Conservation (phyloP, 768 basidiomycete genomes). For the Lactifluus subvellereus region DNA sequence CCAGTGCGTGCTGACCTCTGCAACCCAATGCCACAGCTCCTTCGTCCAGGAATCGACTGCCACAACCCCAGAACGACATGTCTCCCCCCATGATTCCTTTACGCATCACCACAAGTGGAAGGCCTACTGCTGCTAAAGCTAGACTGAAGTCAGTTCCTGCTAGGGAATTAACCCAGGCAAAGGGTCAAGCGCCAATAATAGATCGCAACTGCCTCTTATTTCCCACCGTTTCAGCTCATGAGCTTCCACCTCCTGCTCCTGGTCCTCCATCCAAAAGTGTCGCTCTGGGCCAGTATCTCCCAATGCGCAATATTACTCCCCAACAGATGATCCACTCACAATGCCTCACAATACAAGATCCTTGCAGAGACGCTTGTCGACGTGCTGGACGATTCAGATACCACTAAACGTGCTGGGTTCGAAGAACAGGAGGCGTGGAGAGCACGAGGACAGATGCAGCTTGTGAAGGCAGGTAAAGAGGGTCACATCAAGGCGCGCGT, state of each 20-base stretch:
- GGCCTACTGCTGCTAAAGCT: neutral
- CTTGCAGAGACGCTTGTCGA: slow-evolving; percentile 86
- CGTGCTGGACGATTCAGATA: slow-evolving; percentile 89
- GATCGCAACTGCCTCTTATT: slow-evolving; percentile 9
- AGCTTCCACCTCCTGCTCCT: slow-evolving; percentile 1
- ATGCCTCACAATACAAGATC: slow-evolving; percentile 57
- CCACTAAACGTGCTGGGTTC: slow-evolving; percentile 91
- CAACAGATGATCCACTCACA: neutral
- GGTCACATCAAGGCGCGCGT: slow-evolving; percentile 54
- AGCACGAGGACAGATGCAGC: slow-evolving; percentile 67
- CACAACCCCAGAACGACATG: neutral
- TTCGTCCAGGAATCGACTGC: neutral
- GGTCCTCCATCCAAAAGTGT: slow-evolving; percentile 3
- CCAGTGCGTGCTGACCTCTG: too few relatives aligned
- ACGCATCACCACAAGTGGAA: neutral
- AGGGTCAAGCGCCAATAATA: neutral
- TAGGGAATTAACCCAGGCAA: neutral
- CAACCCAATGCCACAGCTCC: neutral
- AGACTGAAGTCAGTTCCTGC: neutral
- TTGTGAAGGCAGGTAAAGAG: slow-evolving; percentile 80
- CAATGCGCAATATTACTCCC: neutral
- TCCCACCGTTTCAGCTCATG: neutral
- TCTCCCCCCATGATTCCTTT: neutral
- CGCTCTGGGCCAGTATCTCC: neutral
- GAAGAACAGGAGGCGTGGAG: slow-evolving; percentile 92